Evolutionary conservation across 495 filamentous ascomycete species (phyloP), one percentile per base, ranked within the genome.

Genomic region (Evansstolkia leycettana): DNA sequence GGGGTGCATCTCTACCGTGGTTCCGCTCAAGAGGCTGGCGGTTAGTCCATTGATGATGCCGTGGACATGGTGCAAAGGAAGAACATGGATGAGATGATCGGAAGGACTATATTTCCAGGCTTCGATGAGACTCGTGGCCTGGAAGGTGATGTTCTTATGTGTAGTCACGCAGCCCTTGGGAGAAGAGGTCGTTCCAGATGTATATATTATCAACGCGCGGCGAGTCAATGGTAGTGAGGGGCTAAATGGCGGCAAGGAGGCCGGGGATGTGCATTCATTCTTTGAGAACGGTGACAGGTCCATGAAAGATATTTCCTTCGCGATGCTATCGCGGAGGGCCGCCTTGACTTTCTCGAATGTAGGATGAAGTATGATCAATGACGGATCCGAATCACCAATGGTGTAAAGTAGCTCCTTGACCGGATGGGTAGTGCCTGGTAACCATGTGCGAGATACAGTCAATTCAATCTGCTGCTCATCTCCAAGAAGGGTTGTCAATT

Each of bases 141-240:
- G 60, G 40, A 63, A 64, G 7, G 55, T 63, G 31, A 67, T 62
- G 32, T 50, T 65, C 33, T 57, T 59, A 28, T 67, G 62, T 3
- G 60, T 67, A 13, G 57, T 60, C 17, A 65, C 55, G 31, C 57
- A 61, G 17, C 62, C 62, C 34, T 67, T 67, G 14, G 63, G 60
- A 11, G 52, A 57, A 5, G 57, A 60, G 3, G 63, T 67, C 18
- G 63, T 67, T 24, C 63, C 63, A 15, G 56, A 62, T 6, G 63
- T 67, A 37, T 67, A 67, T 37, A 67, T 63, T 50, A 67, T 67
- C 33, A 65, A 45, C 0, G 61, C 63, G 17, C 54, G 56, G 24
- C 54, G 57, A 23, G 46, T 45, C 4, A 59, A 46, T 8, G 48
- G 37, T 23, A 48, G 47, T 0, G 48, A 29, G 2, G 52, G 37